Evolutionary conservation across 352 stramenopile genomes (phyloP), one percentile per base, ranked within the genome.

Genomic region (Globisporangium paroecandrum): DNA sequence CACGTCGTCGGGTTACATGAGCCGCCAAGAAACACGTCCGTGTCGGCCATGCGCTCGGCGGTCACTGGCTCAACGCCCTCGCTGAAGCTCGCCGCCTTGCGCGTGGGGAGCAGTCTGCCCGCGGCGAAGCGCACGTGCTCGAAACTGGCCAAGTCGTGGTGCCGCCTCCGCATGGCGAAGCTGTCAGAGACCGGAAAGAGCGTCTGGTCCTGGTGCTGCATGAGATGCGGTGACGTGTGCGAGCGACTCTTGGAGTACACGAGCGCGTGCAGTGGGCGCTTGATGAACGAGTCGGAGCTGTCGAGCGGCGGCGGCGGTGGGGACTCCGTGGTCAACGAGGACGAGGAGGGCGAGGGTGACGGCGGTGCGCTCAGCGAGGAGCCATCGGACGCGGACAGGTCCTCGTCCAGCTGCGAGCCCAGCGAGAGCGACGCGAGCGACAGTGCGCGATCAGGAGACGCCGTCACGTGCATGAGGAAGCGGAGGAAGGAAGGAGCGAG

Each of bases 1-100:
- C 90, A 97, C 4, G 84, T 96, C 64, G 90, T 97, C 36, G 90
- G 89, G 72, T 96, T 96, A 70, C 90, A 97, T 8, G 87, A 94
- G 1, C 90, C 90, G 6, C 81, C 89, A 9, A 95, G 81, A 69
- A 97, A 95, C 7, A 96, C 75, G 65, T 87, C 83, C 20, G 85
- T 77, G 60, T 85, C 75, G 12, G 70, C 41, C 12, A 74, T 56
- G 36, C 70, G 76, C 62, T 81, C 66, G 56, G 63, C 70, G 7
- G 68, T 72, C 12, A 22, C 22, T 1, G 76, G 79, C 69, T 82
- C 76, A 15, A 85, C 57, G 18, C 72, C 79, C 51, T 85, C 74
- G 57, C 74, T 84, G 60, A 87, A 85, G 72, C 77, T 87, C 55
- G 78, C 76, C 20, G 77, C 79, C 71, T 85, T 85, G 66, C 77